Percentiles rank a stretch among this genome's conserved stretches.
phyloP scores from a whole-genome alignment of 306 rosid species.

The Quillaja saponaria region DNA sequence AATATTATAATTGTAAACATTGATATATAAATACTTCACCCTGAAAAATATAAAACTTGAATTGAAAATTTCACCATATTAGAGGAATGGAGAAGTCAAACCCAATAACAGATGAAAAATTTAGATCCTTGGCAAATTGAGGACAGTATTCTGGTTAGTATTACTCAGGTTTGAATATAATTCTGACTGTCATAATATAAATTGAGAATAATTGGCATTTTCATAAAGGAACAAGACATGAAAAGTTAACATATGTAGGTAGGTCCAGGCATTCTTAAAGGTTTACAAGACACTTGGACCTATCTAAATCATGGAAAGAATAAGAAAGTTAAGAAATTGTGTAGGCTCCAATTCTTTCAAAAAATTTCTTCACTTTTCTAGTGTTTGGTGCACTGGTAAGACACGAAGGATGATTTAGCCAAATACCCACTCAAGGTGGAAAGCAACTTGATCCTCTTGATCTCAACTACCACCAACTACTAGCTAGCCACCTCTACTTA shows the following conservation, averaged over 20 bases:
- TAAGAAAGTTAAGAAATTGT: not conserved
- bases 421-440: not conserved
- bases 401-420: not conserved
- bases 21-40: not conserved
- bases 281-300: not conserved
- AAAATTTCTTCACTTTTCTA: too few relatives aligned
- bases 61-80: slow-evolving; percentile 3
- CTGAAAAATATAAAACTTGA: slow-evolving; percentile 6
- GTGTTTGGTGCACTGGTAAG: not conserved
- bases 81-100: slow-evolving; percentile 1
- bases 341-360: not conserved
- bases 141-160: slow-evolving; percentile 8
- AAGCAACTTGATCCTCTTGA: too few relatives aligned
- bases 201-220: slow-evolving; percentile 16
- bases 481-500: not conserved
- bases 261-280: slow-evolving; percentile 6
- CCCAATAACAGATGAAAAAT: too few relatives aligned
- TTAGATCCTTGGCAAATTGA: slow-evolving; percentile 14
- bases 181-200: slow-evolving; percentile 5
- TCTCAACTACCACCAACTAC: not conserved
- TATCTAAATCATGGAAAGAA: slow-evolving; percentile 6
- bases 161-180: slow-evolving; percentile 8
- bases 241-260: slow-evolving; percentile 10
- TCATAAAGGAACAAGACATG: slow-evolving; percentile 11
- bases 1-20: slow-evolving; percentile 23